These are phyloP conservation scores for Tuber melanosporum DNA, from an alignment of 495 filamentous ascomycete genomes.

Conservation along the genomic window DNA sequence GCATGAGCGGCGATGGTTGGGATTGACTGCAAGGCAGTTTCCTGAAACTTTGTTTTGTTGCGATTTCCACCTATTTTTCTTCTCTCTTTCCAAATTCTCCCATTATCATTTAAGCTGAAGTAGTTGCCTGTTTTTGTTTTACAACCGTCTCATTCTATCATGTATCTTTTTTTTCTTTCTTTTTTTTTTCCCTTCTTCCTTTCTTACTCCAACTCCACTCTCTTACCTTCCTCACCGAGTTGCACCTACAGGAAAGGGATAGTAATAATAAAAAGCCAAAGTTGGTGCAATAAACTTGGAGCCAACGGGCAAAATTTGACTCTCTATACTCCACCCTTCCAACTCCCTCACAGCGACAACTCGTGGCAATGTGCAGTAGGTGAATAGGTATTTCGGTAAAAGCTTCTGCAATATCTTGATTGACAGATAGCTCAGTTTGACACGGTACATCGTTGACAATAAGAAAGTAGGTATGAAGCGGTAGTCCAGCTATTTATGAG, in stretches of 20 bases:
- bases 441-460: too few relatives aligned
- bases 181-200: neutral
- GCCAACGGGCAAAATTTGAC: neutral
- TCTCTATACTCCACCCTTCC: neutral
- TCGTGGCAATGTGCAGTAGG: too few relatives aligned
- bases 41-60: neutral
- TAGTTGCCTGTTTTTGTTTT: neutral
- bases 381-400: too few relatives aligned
- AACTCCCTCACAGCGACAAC: neutral
- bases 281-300: neutral
- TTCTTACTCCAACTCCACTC: neutral
- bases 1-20: slow-evolving; percentile 29
- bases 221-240: neutral
- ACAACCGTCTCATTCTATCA: neutral
- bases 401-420: too few relatives aligned
- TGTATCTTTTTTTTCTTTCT: neutral
- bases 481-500: too few relatives aligned
- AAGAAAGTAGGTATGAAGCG: too few relatives aligned
- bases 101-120: neutral
- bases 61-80: neutral
- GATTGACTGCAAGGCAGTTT: slow-evolving; percentile 7
- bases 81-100: neutral
- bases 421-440: too few relatives aligned
- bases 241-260: neutral
- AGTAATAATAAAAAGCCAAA: neutral